phyloP scores from a whole-genome alignment of 441 rosid species.

The Croton setiger region DNA sequence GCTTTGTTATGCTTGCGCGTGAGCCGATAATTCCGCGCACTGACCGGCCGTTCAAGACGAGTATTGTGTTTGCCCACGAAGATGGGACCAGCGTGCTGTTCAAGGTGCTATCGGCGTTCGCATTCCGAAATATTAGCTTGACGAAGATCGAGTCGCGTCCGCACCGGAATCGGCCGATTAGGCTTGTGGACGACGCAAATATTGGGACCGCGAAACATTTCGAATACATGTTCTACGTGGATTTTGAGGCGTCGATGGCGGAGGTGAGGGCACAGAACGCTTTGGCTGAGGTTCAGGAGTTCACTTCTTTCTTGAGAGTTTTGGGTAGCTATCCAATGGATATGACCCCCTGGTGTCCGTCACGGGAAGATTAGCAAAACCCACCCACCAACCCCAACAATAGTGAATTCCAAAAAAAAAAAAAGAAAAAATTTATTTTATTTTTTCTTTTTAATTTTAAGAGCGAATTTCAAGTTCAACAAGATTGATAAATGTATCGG shows the following conservation, averaged over 20 bases:
- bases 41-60: slow-evolving; percentile 93
- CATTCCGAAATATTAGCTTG: slow-evolving; percentile 78
- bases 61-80: slow-evolving; percentile 95
- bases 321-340: slow-evolving; percentile 98
- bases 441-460: slow-evolving; percentile 4
- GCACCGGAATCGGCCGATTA: slow-evolving; percentile 71
- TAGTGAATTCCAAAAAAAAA: not conserved
- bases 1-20: slow-evolving; percentile 93
- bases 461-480: slow-evolving; percentile 12
- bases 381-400: not conserved
- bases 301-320: slow-evolving; percentile 91
- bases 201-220: slow-evolving; percentile 87
- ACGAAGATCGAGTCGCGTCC: slow-evolving; percentile 97
- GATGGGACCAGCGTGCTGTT: slow-evolving; percentile 91
- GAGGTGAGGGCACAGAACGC: slow-evolving; percentile 94
- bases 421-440: not conserved
- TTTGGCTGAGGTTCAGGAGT: slow-evolving; percentile 89
- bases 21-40: slow-evolving; percentile 94
- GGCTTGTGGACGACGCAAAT: slow-evolving; percentile 75
- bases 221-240: slow-evolving; percentile 87
- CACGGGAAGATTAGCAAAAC: slow-evolving; percentile 29
- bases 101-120: slow-evolving; percentile 91
- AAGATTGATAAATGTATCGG: not conserved
- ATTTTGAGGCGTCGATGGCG: slow-evolving; percentile 98
- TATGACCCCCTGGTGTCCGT: slow-evolving; percentile 90